Conservation (phyloP, 345 rosid genomes). For the Camelina neglecta region DNA sequence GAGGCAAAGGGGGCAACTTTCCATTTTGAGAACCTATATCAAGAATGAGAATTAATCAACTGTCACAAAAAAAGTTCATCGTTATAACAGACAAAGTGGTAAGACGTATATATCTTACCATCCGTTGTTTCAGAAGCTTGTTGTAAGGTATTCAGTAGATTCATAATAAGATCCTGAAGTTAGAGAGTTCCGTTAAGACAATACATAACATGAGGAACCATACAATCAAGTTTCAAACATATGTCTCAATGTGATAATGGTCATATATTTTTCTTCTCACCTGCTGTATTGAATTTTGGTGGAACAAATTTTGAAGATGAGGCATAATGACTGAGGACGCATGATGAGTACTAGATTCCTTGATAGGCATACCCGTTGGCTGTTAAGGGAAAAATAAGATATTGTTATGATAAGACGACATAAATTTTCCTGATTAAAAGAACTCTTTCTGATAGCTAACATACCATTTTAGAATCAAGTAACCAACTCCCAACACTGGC, state of each 20-base stretch:
- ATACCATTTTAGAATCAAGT: constrained; percentile 63
- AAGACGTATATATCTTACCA: constrained; percentile 56
- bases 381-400: constrained; percentile 37
- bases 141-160: constrained; percentile 71
- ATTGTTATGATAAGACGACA: constrained; percentile 4
- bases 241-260: neutral
- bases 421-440: constrained; percentile 13
- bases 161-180: constrained; percentile 74
- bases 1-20: constrained; percentile 80
- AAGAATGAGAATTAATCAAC: constrained; percentile 14
- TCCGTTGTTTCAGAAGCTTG: constrained; percentile 67
- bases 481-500: constrained; percentile 96
- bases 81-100: constrained; percentile 12
- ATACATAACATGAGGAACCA: neutral
- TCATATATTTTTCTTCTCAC: constrained; percentile 40
- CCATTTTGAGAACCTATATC: constrained; percentile 77
- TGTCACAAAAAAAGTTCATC: constrained; percentile 7
- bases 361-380: constrained; percentile 57
- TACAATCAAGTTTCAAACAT: neutral
- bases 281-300: constrained; percentile 88
- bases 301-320: constrained; percentile 86
- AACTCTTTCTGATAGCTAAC: constrained; percentile 47
- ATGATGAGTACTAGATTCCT: constrained; percentile 52
- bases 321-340: constrained; percentile 58
- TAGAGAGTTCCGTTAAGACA: constrained; percentile 21